A percentile compares a stretch with the other conserved stretches of the same genome.
These are phyloP conservation scores for Apiospora aurea DNA, from an alignment of 2,329 filamentous ascomycete genomes.

Conservation along the genomic window DNA sequence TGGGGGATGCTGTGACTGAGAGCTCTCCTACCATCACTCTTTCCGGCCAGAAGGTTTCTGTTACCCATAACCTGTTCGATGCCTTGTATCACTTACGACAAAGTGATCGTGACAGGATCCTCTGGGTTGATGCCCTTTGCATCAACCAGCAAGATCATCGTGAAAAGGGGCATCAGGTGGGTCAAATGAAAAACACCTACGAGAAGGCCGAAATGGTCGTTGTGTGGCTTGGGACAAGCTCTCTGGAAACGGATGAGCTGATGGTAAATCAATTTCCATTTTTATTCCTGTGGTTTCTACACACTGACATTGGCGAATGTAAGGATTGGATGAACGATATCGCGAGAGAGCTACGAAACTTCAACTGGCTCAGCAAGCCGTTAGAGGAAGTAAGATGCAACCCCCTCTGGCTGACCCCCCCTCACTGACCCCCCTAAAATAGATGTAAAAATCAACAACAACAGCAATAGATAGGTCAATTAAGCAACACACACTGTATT, in stretches of 20 bases:
- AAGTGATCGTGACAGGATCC: background rate
- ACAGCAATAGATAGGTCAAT: too few species aligned
- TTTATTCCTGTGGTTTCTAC: background rate
- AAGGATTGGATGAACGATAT: background rate
- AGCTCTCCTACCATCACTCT: background rate
- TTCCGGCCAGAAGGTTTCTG: background rate
- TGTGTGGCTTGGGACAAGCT: background rate
- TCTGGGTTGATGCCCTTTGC: slow-evolving; percentile 5
- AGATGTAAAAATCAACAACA: too few species aligned
- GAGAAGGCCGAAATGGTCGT: background rate
- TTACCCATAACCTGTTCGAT: background rate
- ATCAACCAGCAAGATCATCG: background rate
- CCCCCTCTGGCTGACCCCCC: too few species aligned
- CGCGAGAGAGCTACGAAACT: background rate
- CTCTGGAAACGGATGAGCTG: background rate
- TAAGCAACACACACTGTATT: too few species aligned
- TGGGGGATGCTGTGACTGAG: background rate
- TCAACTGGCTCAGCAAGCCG: background rate
- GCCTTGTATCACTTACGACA: background rate
- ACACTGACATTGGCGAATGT: background rate
- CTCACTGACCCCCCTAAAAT: too few species aligned
- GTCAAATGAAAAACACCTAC: background rate
- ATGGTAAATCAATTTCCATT: background rate
- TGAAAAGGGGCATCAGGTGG: slow-evolving; percentile 12
- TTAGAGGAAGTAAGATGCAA: background rate